Base-by-base conservation (phyloP, 768 basidiomycete genomes). In the Mrakia blollopis region DNA sequence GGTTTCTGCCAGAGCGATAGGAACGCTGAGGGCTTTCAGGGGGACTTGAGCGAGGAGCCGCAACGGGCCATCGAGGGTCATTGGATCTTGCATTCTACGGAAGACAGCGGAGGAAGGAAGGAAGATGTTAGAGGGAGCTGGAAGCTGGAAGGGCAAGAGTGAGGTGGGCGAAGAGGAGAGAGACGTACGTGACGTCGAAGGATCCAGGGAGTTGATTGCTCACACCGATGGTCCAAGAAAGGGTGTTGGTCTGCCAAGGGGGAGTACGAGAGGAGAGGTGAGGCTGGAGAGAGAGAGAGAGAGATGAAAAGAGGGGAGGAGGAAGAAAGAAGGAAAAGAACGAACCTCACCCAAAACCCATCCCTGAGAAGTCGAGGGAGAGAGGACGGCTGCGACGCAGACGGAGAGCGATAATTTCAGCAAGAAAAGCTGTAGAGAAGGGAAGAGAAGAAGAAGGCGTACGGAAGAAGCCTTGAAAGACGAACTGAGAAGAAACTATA, bases 191-290 rank as follows among this genome's bases (percentile, higher is more conserved):
- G 14, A 63, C 62, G 35, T 63, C 62, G 62, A 63, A 63, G 28
- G 62, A 63, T 0, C n/a, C 30, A 63, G 62, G 62, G 7, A 63
- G 62, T 7, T 63, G 10, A 10, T 63, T 35, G 18, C 18, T 21
- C 14, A 37, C 16, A 9, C 62, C 62, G 30, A 63, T 37, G 18
- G 30, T 37, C 62, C 62, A 63, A 21, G n/a, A 28, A 16, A 63
- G 35, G 30, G 62, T 63, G 30, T 63, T 63, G 62, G 62, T 63
- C 32, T n/a, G n/a, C n/a, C n/a, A n/a, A n/a, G n/a, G n/a, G n/a
- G n/a, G n/a, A n/a, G n/a, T n/a, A n/a, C n/a, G n/a, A n/a, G n/a
- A n/a, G n/a, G n/a, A n/a, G n/a, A n/a, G n/a, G n/a, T n/a, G n/a
- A n/a, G n/a, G n/a, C n/a, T n/a, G n/a, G n/a, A n/a, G n/a, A n/a